These are phyloP conservation scores for Hylodesmum podocarpum DNA, from an alignment of 306 rosid species.

Conservation along the genomic window DNA sequence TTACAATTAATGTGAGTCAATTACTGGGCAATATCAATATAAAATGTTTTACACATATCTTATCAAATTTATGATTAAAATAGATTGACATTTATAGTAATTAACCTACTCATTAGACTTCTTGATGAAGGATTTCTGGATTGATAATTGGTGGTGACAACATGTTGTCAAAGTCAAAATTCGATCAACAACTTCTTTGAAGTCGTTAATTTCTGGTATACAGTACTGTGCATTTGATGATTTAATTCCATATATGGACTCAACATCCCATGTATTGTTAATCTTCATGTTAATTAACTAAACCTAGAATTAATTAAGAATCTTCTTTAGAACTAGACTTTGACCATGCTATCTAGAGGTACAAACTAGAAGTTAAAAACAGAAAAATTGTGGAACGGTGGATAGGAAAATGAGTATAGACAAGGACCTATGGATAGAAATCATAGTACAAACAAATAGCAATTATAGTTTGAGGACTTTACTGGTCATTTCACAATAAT, in stretches of 20 bases:
- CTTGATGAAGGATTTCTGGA: not conserved
- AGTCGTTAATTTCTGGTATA: slow-evolving; percentile 21
- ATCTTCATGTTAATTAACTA: not conserved
- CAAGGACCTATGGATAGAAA: not conserved
- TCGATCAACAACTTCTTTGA: not conserved
- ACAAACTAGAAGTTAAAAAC: not conserved
- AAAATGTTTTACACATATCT: too few relatives aligned
- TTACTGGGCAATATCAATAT: too few relatives aligned
- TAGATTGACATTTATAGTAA: not conserved
- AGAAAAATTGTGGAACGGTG: not conserved
- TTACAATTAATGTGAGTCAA: too few relatives aligned
- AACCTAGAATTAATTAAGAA: not conserved
- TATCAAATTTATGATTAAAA: too few relatives aligned
- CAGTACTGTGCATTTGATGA: not conserved
- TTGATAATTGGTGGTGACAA: not conserved
- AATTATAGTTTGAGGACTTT: not conserved
- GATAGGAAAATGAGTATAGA: not conserved
- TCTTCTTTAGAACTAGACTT: not conserved
- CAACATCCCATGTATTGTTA: not conserved
- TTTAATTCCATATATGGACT: not conserved
- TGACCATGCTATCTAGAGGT: not conserved
- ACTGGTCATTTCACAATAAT: not conserved
- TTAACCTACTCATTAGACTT: not conserved
- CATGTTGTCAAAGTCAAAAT: not conserved
- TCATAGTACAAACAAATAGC: not conserved